These are phyloP conservation scores for Karstenula rhodostoma DNA, from an alignment of 2,329 filamentous ascomycete genomes.

Conservation along the genomic window DNA sequence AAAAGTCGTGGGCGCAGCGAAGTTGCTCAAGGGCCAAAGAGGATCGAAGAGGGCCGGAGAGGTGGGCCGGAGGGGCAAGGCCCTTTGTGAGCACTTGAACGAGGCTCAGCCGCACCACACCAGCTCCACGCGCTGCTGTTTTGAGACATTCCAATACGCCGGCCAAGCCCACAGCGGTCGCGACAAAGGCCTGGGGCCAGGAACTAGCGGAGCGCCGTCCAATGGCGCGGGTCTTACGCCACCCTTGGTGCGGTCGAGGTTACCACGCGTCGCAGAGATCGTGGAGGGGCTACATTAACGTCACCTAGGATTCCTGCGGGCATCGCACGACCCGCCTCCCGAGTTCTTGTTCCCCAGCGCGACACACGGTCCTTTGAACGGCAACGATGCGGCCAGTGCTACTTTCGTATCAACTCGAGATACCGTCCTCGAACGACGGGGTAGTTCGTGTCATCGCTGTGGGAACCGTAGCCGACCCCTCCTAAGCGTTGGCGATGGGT, in stretches of 20 bases:
- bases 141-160: slow-evolving; percentile 16
- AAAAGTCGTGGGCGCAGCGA: background rate
- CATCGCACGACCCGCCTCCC: slow-evolving; percentile 5
- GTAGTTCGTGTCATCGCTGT: background rate
- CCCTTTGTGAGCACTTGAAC: background rate
- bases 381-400: background rate
- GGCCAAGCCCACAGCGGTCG: slow-evolving; percentile 4
- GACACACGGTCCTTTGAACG: background rate
- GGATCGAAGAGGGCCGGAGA: background rate
- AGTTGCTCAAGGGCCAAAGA: background rate
- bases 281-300: slow-evolving; percentile 11
- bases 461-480: background rate
- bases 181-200: background rate
- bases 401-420: background rate
- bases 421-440: background rate
- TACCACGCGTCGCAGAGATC: slow-evolving; percentile 7
- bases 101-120: slow-evolving; percentile 15
- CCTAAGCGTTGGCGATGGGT: slow-evolving; percentile 1
- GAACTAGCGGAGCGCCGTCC: background rate
- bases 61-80: slow-evolving; percentile 1
- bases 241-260: background rate
- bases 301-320: slow-evolving; percentile 8
- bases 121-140: slow-evolving; percentile 10
- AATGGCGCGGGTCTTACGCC: slow-evolving; percentile 4
- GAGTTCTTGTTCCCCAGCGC: background rate